Conservation (phyloP, 768 basidiomycete species). For the Cubamyces lactineus region DNA sequence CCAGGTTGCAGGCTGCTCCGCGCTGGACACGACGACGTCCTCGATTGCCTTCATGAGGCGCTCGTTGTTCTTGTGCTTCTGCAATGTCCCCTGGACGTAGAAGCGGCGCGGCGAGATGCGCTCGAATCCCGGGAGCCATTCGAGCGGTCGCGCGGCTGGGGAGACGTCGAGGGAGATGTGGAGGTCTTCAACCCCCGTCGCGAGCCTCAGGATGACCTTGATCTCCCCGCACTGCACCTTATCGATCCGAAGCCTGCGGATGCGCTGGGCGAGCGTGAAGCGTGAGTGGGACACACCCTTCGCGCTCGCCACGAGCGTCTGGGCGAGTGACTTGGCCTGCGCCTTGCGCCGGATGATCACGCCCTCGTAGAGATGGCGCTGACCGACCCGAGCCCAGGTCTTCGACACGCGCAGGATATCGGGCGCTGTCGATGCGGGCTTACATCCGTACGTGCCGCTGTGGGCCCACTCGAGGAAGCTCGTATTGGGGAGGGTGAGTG, state of each 20-base stretch:
- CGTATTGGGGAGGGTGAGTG: neutral
- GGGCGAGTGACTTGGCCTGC: conserved; percentile 4
- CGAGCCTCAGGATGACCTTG: neutral
- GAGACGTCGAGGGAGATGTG: conserved; percentile 2
- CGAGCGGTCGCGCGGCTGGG: neutral
- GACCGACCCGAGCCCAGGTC: neutral
- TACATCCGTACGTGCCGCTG: neutral
- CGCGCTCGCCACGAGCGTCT: neutral
- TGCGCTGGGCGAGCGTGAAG: neutral
- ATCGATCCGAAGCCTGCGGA: conserved; percentile 3
- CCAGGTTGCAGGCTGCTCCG: neutral
- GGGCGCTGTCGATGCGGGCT: neutral
- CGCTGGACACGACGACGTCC: neutral
- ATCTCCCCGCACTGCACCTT: neutral
- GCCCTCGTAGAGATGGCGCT: conserved; percentile 1
- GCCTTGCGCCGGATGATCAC: neutral
- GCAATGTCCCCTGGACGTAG: neutral
- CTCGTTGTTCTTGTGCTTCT: neutral
- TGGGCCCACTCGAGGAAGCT: neutral
- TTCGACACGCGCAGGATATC: conserved; percentile 2
- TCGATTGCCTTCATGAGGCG: neutral
- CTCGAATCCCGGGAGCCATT: conserved; percentile 1
- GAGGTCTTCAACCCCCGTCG: neutral
- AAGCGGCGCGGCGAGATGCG: neutral
- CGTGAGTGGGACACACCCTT: neutral